Conservation (phyloP, 179 eudicot species). For the Spinacia oleracea region DNA sequence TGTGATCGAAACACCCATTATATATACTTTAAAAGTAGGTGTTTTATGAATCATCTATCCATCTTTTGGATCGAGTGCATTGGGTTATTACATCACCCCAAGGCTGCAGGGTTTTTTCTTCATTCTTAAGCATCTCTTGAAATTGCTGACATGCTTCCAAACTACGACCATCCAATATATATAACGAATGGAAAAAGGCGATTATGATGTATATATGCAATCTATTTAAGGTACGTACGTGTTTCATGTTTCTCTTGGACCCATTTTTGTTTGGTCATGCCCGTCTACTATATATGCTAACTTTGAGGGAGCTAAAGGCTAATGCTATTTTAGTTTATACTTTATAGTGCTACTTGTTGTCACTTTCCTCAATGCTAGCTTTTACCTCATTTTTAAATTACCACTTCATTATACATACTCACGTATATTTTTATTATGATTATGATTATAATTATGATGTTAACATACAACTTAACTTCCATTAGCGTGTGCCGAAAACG, state of each 20-base stretch:
- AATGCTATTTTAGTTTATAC: too few species aligned
- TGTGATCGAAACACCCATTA: slow-evolving; percentile 23
- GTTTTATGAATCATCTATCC: slow-evolving; percentile 22
- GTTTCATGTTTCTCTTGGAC: slow-evolving; percentile 7
- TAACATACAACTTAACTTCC: background rate
- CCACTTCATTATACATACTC: background rate
- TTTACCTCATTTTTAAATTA: slow-evolving; percentile 1
- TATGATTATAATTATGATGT: too few species aligned
- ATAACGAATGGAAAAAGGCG: slow-evolving; percentile 7
- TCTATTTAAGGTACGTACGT: slow-evolving; percentile 9
- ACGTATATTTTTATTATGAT: too few species aligned
- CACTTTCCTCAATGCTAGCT: background rate
- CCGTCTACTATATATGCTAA: slow-evolving; percentile 16
- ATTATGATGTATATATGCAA: slow-evolving; percentile 13
- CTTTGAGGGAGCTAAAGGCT: slow-evolving; percentile 19
- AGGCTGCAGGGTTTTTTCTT: slow-evolving; percentile 19
- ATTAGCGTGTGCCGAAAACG: background rate
- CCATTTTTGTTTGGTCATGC: slow-evolving; percentile 9
- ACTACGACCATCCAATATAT: slow-evolving; percentile 20
- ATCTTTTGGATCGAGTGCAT: slow-evolving; percentile 19
- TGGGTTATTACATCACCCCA: slow-evolving; percentile 27
- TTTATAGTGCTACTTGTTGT: slow-evolving; percentile 13
- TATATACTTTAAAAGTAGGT: slow-evolving; percentile 19
- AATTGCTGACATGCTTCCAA: slow-evolving; percentile 24
- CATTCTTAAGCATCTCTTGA: slow-evolving; percentile 29